These are phyloP conservation scores for Saccharomycopsis malanga DNA, from an alignment of 805 yeast species.

Conservation along the genomic window DNA sequence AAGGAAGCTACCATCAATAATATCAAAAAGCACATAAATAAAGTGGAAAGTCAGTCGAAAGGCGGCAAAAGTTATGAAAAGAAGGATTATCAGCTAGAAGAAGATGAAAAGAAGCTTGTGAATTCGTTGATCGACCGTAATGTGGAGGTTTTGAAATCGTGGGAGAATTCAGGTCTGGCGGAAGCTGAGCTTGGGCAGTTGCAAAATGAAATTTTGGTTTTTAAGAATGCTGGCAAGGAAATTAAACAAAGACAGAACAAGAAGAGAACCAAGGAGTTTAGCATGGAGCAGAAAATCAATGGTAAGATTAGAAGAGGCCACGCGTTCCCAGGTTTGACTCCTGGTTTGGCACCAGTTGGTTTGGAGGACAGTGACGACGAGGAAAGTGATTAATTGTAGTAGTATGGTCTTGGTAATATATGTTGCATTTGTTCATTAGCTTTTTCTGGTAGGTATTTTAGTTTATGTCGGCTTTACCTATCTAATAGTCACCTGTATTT, in stretches of 20 bases:
- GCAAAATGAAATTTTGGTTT: conserved; percentile 36
- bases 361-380: conserved; percentile 47
- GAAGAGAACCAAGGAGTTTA: conserved; percentile 30
- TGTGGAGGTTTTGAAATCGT: conserved; percentile 33
- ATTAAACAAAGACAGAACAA: conserved; percentile 25
- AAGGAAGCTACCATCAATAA: conserved; percentile 31
- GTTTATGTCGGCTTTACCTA: no score
- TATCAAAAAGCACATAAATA: conserved; percentile 28
- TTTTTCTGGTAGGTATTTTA: no score
- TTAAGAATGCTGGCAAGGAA: conserved; percentile 32
- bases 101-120: conserved; percentile 31
- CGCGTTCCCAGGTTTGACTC: conserved; percentile 60
- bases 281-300: conserved; percentile 27
- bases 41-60: conserved; percentile 1
- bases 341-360: conserved; percentile 81
- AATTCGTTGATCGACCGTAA: conserved; percentile 33
- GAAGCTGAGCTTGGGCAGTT: conserved; percentile 37
- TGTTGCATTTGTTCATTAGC: no score
- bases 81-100: conserved; percentile 27
- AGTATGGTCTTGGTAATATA: no score
- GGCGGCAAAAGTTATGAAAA: no score
- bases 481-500: no score
- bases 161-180: conserved; percentile 31
- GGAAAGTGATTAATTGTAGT: conserved; percentile 13
- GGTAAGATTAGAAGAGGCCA: conserved; percentile 25